Evolutionary conservation across 2,329 filamentous ascomycete genomes (phyloP).

Genomic region (Calcarisporium arbuscula): DNA sequence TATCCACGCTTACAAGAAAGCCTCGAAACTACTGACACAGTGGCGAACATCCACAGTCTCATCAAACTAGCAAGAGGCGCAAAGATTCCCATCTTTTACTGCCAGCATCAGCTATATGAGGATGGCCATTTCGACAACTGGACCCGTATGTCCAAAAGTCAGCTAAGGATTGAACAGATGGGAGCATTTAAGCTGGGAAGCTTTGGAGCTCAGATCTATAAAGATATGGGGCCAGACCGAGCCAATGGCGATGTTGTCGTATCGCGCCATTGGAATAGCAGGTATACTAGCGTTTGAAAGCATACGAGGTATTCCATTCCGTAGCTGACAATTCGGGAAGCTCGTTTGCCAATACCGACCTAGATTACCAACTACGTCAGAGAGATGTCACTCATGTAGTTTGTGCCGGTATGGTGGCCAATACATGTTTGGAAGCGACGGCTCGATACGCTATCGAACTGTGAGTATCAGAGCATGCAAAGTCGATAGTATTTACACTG

Average conservation of each 20-base stretch:
- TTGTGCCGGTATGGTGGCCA: slow-evolving; percentile 11
- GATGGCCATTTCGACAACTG: slow-evolving; percentile 7
- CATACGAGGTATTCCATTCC: neutral
- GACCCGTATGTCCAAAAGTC: slow-evolving; percentile 8
- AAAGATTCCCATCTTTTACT: slow-evolving; percentile 11
- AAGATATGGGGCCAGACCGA: slow-evolving; percentile 11
- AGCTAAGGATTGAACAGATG: neutral
- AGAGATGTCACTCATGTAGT: slow-evolving; percentile 11
- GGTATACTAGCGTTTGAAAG: too few species aligned
- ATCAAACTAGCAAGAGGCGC: slow-evolving; percentile 5
- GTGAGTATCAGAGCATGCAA: too few species aligned
- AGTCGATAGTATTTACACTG: too few species aligned
- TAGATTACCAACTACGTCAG: slow-evolving; percentile 9
- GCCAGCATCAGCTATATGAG: slow-evolving; percentile 9
- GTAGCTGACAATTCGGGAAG: neutral
- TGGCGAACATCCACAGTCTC: slow-evolving; percentile 8
- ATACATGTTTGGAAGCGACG: slow-evolving; percentile 13
- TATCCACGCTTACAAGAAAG: slow-evolving; percentile 3
- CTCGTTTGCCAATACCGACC: slow-evolving; percentile 10
- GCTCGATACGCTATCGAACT: slow-evolving; percentile 12
- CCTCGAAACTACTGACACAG: slow-evolving; percentile 5
- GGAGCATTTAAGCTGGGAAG: slow-evolving; percentile 8
- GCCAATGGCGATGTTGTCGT: slow-evolving; percentile 12
- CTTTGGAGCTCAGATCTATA: slow-evolving; percentile 12
- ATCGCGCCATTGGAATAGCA: slow-evolving; percentile 12